Conservation (phyloP, 2,329 filamentous ascomycete species). For the Beauveria sp. region DNA sequence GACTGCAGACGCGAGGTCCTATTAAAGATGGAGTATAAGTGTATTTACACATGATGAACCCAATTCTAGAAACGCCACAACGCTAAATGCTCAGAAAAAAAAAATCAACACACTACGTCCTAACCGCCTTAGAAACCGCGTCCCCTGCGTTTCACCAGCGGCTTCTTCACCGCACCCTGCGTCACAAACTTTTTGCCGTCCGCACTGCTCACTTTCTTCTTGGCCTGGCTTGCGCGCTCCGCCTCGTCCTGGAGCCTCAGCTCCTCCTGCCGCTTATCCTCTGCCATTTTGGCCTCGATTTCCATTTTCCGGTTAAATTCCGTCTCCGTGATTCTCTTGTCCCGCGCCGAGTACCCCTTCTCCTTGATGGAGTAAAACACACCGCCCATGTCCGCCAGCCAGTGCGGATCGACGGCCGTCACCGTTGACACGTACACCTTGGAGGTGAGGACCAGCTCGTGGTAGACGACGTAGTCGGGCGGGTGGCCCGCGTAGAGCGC, state of each 20-base stretch:
- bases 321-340: slow-evolving; percentile 79
- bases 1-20: slow-evolving; percentile 5
- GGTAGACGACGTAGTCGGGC: slow-evolving; percentile 95
- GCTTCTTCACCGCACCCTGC: slow-evolving; percentile 56
- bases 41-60: neutral
- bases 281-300: slow-evolving; percentile 85
- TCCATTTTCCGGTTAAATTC: slow-evolving; percentile 93
- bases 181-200: slow-evolving; percentile 50
- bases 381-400: slow-evolving; percentile 91
- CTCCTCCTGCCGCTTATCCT: slow-evolving; percentile 66
- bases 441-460: slow-evolving; percentile 91
- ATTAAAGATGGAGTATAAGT: too few species aligned
- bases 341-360: slow-evolving; percentile 84
- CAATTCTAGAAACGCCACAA: neutral
- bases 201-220: slow-evolving; percentile 29
- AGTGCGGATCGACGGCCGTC: slow-evolving; percentile 90
- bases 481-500: slow-evolving; percentile 92
- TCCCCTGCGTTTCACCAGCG: slow-evolving; percentile 47
- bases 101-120: neutral
- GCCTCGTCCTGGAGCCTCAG: slow-evolving; percentile 44
- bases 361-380: slow-evolving; percentile 98
- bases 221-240: slow-evolving; percentile 31
- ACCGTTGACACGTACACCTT: slow-evolving; percentile 99
- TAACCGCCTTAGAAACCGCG: slow-evolving; percentile 37
- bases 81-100: slow-evolving; percentile 9